Base-by-base conservation (phyloP, 495 filamentous ascomycete species). In the Echria macrotheca region DNA sequence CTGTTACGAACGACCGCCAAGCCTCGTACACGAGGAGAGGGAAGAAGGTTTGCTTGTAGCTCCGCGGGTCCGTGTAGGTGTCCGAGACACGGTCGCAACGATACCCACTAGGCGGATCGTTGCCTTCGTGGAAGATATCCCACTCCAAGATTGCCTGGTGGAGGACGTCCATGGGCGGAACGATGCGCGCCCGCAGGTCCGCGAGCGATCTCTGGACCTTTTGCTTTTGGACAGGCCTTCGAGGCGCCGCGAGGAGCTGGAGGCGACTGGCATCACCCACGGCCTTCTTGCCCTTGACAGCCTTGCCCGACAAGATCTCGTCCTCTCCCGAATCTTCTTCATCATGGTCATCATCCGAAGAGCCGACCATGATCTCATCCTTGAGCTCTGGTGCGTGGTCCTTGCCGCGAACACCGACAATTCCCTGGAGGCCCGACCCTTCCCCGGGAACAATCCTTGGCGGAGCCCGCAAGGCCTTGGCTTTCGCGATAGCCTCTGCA, bases 1-100 rank as follows among this genome's bases (percentile, higher is more conserved):
- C 80, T 38, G 87, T 87, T 25, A 95, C 81, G 57, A 98, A 93
- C 1, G 87, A 84, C 63, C 95, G 87, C 93, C 93, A 98, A 40
- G 90, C 91, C 66, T 98, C 93, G 39, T 95, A 82, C 38, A 94
- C 81, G 25, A 98, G 76, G 29, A 98, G 73, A 9, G 93, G 94
- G 48, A 90, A 81, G 71, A 97, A 98, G 0, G 88, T 91, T 41
- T 78, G 74, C 67, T 95, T 87, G 60, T 97, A 98, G 44, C 86
- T 82, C 40, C 67, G 63, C 14, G 88, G 85, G 47, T 85, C 82
- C 28, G 70, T 67, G 68, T 95, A 98, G 0, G 78, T 75, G 56
- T 86, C 84, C 26, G 84, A 79, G 7, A 98, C 90, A 26, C 76
- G 67, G 38, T 70, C 79, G 58, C 91, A 96, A 28, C 82, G 78